Base-by-base conservation (phyloP, 805 yeast genomes). In the Starmerella bombicola region DNA sequence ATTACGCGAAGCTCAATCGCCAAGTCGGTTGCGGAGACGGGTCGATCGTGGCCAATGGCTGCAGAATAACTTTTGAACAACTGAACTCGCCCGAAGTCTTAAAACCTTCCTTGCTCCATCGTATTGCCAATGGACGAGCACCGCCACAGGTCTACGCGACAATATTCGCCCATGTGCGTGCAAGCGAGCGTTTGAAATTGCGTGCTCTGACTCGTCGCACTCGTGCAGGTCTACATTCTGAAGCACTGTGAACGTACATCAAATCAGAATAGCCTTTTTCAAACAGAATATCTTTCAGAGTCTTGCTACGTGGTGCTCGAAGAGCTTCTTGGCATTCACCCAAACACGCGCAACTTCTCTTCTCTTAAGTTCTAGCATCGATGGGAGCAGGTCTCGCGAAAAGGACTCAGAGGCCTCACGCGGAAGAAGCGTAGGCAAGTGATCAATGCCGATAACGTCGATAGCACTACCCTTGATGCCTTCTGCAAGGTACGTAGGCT, bases 331-430 rank as follows among this genome's bases (percentile, higher is more conserved):
- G 46, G 97, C 97, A 60, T 77, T 80, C 26, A 69, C 71, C 99
- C 99, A 91, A 19, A 85, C 96, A 13, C 85, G 84, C 21, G 94
- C 80, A 33, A 76, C 67, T 40, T 75, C 67, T 65, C 96, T 79
- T 49, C 83, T 64, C 54, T 93, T 86, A 55, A 91, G 71, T 59
- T 81, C 77, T 62, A 82, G 71, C 60, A 91, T 70, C 15, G 93
- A 80, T 31, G 99, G 98, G 57, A 91, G 64, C 60, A 91, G 69
- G 63, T 91, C 97, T 47, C 65, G 71, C 33, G 93, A 74, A 65
- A 84, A 91, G 48, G 77, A 76, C 67, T 91, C 98, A 6, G 95
- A 84, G 19, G 97, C 80, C 65, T 91, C 99, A 66, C 98, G 81
- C 56, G 99, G 99, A 50, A 91, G 71, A 59, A 91, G 67, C 7